Evolutionary conservation across 1,284 basidiomycete species (phyloP).

Genomic region (Irpex sp.): DNA sequence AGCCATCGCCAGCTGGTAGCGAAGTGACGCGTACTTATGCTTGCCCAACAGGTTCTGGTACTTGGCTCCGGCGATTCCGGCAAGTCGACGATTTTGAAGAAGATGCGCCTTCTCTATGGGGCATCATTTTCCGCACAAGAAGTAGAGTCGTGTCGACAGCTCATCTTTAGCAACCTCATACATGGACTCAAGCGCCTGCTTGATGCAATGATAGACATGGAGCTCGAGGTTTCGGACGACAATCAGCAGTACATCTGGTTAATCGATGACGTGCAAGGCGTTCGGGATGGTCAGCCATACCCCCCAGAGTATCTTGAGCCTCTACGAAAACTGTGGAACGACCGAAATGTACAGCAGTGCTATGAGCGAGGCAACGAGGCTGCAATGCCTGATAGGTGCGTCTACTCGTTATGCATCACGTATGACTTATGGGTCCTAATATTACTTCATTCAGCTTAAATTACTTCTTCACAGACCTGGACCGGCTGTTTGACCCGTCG

Average conservation of each 20-base stretch:
- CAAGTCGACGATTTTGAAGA: conserved; percentile 91
- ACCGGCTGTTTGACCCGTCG: conserved; percentile 70
- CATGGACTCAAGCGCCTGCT: conserved; percentile 81
- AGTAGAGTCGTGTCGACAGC: conserved; percentile 79
- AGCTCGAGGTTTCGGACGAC: conserved; percentile 62
- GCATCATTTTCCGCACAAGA: conserved; percentile 75
- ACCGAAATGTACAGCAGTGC: conserved; percentile 71
- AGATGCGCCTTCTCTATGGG: conserved; percentile 87
- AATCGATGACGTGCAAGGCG: conserved; percentile 66
- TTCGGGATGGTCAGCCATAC: conserved; percentile 80
- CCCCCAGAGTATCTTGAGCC: conserved; percentile 63
- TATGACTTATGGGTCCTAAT: conserved; percentile 8
- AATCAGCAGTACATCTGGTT: conserved; percentile 56
- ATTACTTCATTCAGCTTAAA: conserved; percentile 39
- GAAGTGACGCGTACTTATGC: conserved; percentile 5
- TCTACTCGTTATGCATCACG: background rate
- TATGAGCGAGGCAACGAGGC: conserved; percentile 81
- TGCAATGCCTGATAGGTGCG: conserved; percentile 84
- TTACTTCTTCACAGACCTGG: conserved; percentile 78
- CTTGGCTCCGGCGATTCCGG: conserved; percentile 93
- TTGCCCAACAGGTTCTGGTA: conserved; percentile 62
- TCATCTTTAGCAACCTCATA: conserved; percentile 90
- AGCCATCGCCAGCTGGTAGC: background rate
- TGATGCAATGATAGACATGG: conserved; percentile 88
- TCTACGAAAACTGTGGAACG: conserved; percentile 75